Conservation (phyloP, 768 basidiomycete species). For the Baorangia bicolor region DNA sequence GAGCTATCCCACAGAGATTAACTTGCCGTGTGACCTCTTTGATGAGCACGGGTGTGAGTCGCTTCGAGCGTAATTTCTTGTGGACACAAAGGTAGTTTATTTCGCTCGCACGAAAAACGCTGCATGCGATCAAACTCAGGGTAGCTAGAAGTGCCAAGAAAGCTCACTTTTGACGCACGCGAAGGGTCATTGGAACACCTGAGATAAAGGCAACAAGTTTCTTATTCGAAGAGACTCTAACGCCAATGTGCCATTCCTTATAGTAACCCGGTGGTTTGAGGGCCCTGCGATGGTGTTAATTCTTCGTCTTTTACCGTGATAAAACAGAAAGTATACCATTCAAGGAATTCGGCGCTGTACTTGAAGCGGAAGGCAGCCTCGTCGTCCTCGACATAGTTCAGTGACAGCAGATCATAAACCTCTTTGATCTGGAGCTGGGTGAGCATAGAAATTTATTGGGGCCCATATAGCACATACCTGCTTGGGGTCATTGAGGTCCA, state of each 20-base stretch:
- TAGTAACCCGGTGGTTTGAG: conserved; percentile 90
- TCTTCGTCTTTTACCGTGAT: not conserved
- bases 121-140: conserved; percentile 31
- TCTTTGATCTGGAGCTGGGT: conserved; percentile 67
- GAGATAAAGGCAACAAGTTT: conserved; percentile 97
- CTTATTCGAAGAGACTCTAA: conserved; percentile 85
- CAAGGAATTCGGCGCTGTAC: conserved; percentile 91
- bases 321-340: conserved; percentile 58
- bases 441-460: not conserved
- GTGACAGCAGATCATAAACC: conserved; percentile 85
- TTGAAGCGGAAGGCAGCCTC: conserved; percentile 96
- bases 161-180: conserved; percentile 80
- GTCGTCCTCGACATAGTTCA: conserved; percentile 96
- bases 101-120: conserved; percentile 73
- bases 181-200: conserved; percentile 82
- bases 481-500: conserved; percentile 74
- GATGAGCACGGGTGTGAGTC: conserved; percentile 92
- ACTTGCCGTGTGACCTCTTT: conserved; percentile 96
- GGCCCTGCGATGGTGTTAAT: conserved; percentile 57
- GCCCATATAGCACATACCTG: conserved; percentile 49
- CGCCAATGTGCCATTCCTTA: conserved; percentile 95
- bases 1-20: conserved; percentile 87
- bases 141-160: not conserved
- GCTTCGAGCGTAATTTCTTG: conserved; percentile 95
- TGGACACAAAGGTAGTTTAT: conserved; percentile 98